Percentiles rank a stretch among this genome's conserved stretches.
phyloP scores from a whole-genome alignment of 768 basidiomycete species.

The Phylloporus scabripes region DNA sequence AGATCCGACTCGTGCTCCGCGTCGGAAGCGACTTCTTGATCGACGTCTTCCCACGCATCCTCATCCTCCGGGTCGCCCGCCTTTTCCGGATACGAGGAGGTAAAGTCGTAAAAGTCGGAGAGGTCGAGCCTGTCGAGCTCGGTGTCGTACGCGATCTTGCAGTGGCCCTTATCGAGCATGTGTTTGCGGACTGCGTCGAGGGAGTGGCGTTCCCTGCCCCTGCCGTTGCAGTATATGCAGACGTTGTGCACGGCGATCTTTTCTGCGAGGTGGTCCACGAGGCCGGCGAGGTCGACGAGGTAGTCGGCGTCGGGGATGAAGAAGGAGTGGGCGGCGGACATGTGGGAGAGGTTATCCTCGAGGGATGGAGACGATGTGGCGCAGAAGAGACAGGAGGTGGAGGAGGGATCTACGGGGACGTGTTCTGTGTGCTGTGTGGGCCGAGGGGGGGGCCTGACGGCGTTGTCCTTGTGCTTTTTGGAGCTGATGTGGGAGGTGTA shows the following conservation, averaged over 20 bases:
- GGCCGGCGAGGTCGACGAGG: constrained; percentile 75
- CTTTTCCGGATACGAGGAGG: constrained; percentile 59
- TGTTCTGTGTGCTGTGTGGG: not conserved
- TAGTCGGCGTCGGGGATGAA: constrained; percentile 94
- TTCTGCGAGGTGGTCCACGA: constrained; percentile 83
- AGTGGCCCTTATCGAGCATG: constrained; percentile 94
- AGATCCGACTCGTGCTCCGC: constrained; percentile 33
- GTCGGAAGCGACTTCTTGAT: constrained; percentile 14
- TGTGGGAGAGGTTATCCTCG: constrained; percentile 73
- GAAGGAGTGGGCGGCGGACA: constrained; percentile 86
- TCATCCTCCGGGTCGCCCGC: constrained; percentile 26
- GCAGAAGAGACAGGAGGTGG: constrained; percentile 86
- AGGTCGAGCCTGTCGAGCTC: constrained; percentile 78
- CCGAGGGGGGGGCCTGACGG: constrained; percentile 41
- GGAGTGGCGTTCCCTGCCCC: constrained; percentile 73
- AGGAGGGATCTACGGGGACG: constrained; percentile 34
- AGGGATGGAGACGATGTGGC: constrained; percentile 43
- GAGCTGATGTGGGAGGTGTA: constrained; percentile 84
- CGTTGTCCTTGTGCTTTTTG: constrained; percentile 82
- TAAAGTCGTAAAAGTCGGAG: constrained; percentile 93
- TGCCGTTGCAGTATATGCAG: constrained; percentile 87
- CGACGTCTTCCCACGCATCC: constrained; percentile 34
- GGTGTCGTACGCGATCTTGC: constrained; percentile 89
- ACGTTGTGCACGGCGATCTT: constrained; percentile 91
- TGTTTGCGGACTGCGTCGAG: constrained; percentile 89